Conservation (phyloP, 2,329 filamentous ascomycete species). For the Alternaria postmessia region DNA sequence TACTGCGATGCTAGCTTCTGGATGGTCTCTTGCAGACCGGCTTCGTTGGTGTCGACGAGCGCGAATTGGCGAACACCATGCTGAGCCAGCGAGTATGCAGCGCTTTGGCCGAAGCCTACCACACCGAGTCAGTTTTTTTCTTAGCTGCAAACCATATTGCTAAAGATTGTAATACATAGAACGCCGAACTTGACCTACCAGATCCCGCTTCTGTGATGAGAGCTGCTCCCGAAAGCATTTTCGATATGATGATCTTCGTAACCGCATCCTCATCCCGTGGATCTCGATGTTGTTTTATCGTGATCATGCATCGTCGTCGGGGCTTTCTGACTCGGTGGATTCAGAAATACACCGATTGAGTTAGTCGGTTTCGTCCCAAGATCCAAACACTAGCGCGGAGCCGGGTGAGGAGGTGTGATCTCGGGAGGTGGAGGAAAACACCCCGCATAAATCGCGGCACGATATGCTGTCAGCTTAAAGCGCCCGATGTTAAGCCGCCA, state of each 20-base stretch:
- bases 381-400: background rate
- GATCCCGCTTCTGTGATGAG: constrained; percentile 18
- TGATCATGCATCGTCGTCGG: constrained; percentile 10
- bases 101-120: constrained; percentile 16
- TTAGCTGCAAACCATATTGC: background rate
- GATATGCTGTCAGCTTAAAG: background rate
- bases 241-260: constrained; percentile 8
- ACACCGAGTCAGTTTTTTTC: constrained; percentile 4
- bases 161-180: background rate
- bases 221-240: constrained; percentile 17
- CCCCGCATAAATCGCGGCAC: background rate
- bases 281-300: constrained; percentile 14
- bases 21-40: constrained; percentile 16
- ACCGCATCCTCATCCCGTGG: constrained; percentile 7
- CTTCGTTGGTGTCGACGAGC: constrained; percentile 18
- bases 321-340: constrained; percentile 14
- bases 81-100: constrained; percentile 15
- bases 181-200: constrained; percentile 6
- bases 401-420: background rate
- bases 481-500: background rate
- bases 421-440: background rate
- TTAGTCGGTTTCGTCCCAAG: background rate
- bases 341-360: constrained; percentile 9
- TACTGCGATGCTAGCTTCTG: constrained; percentile 11
- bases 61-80: constrained; percentile 16